Base-by-base conservation (phyloP, 768 basidiomycete species). In the Guyanaporus albipodus region DNA sequence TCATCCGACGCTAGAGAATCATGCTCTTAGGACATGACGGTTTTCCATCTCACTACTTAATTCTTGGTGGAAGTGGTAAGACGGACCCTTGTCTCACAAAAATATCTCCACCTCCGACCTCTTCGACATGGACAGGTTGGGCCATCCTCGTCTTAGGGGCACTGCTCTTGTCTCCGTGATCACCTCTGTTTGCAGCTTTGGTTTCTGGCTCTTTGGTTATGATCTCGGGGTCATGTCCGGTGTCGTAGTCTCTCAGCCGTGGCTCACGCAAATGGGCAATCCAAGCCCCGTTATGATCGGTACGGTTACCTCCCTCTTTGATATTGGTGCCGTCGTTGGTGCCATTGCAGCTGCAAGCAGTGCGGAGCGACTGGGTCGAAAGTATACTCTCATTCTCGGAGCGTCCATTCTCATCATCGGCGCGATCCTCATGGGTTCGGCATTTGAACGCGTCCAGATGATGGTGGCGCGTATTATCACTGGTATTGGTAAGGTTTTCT, bases 201-300 rank as follows among this genome's bases (percentile, higher is more conserved):
- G 52, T 7, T 49, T 54, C 17, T 49, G 46, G 42, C 53, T 54
- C 34, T 54, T 54, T 41, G 52, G 52, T 6, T 54, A 54, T 32
- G 46, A 54, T 42, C 53, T 54, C 31, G 53, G 53, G 0, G 47
- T 54, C n/a, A 54, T 54, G 53, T 54, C 53, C 7, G 52, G 53
- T 9, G 35, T 54, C 11, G 42, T 54, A 6, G 1, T 54, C 17
- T 54, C 53, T 26, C 42, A 45, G 32, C 38, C 46, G 4, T 54
- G 53, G 53, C 42, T 54, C 26, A 23, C 18, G 14, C 42, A 54
- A 21, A 54, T 54, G 53, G 53, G 46, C 7, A 29, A 54, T 28
- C 53, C 52, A 9, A 49, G 53, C 11, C 41, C 46, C 12, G 53
- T 54, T 2, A 48, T 54, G 53, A 49, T 54, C 17, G 52, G 53